Conservation (phyloP, 192 early-diverging fungal species). For the Gryganskiella cystojenkinii region DNA sequence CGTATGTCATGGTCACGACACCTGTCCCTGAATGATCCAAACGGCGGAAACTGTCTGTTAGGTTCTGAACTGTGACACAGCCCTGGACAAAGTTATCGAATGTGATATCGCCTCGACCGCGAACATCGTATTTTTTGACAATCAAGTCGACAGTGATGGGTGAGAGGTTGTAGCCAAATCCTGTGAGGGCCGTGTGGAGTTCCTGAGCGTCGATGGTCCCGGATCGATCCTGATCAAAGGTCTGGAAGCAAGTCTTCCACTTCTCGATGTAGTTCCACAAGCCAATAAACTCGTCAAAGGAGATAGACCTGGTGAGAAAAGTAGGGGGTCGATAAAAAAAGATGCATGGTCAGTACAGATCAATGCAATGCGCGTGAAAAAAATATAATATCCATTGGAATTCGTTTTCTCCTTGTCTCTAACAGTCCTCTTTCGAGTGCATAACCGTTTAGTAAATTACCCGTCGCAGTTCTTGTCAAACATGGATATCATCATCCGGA, state of each 20-base stretch:
- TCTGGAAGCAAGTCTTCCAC: conserved; percentile 75
- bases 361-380: too few species aligned
- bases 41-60: conserved; percentile 69
- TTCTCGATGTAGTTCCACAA: conserved; percentile 78
- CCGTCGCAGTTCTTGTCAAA: conserved; percentile 70
- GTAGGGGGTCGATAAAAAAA: too few species aligned
- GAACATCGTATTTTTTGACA: conserved; percentile 59
- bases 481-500: conserved; percentile 74
- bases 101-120: conserved; percentile 52
- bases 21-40: conserved; percentile 66
- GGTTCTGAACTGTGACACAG: conserved; percentile 71
- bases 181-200: conserved; percentile 34
- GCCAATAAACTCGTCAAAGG: conserved; percentile 73
- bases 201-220: conserved; percentile 70
- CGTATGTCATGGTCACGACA: conserved; percentile 70
- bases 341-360: too few species aligned
- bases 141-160: conserved; percentile 36
- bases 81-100: conserved; percentile 62
- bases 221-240: conserved; percentile 71
- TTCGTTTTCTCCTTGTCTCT: too few species aligned
- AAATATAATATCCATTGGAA: too few species aligned
- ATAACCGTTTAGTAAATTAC: too few species aligned
- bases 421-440: too few species aligned
- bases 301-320: too few species aligned
- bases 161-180: conserved; percentile 54